Conservation (phyloP, 176 grass and related monocot species). For the Oryza meyeriana region DNA sequence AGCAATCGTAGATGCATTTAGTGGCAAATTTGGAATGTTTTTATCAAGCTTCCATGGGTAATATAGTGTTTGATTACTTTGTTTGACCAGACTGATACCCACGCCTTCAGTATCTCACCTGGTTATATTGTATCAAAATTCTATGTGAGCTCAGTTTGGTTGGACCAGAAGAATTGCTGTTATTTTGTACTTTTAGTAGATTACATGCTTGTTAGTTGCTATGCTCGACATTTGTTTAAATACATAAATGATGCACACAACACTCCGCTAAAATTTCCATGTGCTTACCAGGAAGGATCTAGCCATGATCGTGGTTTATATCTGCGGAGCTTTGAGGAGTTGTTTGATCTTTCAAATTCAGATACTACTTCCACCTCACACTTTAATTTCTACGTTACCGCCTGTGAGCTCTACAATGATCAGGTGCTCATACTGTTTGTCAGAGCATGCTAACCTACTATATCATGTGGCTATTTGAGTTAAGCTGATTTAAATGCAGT, state of each 20-base stretch:
- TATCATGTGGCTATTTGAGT: conserved; percentile 1
- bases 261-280: conserved; percentile 11
- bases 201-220: conserved; percentile 21
- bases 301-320: conserved; percentile 94
- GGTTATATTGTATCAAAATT: neutral
- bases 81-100: neutral
- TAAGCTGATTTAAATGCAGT: conserved; percentile 15
- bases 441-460: neutral
- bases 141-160: conserved; percentile 9
- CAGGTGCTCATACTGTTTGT: conserved; percentile 55
- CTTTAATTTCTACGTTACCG: conserved; percentile 90
- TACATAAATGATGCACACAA: neutral
- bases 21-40: neutral
- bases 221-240: conserved; percentile 27
- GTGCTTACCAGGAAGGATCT: conserved; percentile 87
- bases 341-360: conserved; percentile 97
- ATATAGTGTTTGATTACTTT: neutral
- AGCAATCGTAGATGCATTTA: neutral
- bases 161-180: neutral
- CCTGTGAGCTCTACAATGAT: conserved; percentile 96
- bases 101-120: neutral
- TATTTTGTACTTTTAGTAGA: neutral
- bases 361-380: conserved; percentile 84
- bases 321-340: conserved; percentile 84
- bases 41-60: neutral